phyloP scores from a whole-genome alignment of 2,329 filamentous ascomycete species.

The Zasmidium citrigriseum region DNA sequence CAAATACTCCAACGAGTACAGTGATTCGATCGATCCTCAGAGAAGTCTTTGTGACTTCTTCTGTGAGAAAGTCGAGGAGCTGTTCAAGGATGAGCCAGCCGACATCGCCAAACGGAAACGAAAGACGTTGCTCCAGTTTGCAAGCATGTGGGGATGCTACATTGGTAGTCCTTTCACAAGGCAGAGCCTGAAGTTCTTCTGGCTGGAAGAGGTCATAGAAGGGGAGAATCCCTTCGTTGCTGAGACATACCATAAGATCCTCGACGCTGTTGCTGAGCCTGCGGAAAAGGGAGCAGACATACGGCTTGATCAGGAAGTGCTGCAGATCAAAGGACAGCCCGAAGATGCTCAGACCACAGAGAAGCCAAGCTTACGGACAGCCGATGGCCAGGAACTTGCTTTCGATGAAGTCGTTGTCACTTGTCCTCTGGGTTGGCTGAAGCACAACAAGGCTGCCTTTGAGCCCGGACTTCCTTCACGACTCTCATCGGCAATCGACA shows the following conservation, averaged over 20 bases:
- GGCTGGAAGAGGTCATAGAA: conserved; percentile 76
- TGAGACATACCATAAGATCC: conserved; percentile 61
- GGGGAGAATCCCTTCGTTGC: conserved; percentile 67
- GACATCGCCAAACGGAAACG: conserved; percentile 47
- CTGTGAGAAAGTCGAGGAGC: conserved; percentile 47
- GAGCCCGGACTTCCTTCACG: conserved; percentile 58
- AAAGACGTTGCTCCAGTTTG: conserved; percentile 54
- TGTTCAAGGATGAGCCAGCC: conserved; percentile 39
- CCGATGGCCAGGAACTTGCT: conserved; percentile 46
- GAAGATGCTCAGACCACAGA: too few relatives aligned
- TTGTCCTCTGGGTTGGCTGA: conserved; percentile 68
- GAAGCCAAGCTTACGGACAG: conserved; percentile 55
- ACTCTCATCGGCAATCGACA: conserved; percentile 62
- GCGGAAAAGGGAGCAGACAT: conserved; percentile 59
- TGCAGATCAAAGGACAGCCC: too few relatives aligned
- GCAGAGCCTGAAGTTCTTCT: conserved; percentile 75
- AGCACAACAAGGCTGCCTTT: conserved; percentile 60
- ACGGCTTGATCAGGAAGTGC: conserved; percentile 50
- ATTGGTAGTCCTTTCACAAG: conserved; percentile 64
- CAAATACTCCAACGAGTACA: conserved; percentile 62
- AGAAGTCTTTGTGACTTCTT: conserved; percentile 62
- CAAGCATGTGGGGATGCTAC: conserved; percentile 70
- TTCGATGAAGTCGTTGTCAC: conserved; percentile 73
- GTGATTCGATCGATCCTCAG: conserved; percentile 52
- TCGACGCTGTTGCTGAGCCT: conserved; percentile 60